Percentiles rank a stretch among this genome's conserved stretches.
Conservation (phyloP, 1,284 basidiomycete species). For the Spongiforma sp. region DNA sequence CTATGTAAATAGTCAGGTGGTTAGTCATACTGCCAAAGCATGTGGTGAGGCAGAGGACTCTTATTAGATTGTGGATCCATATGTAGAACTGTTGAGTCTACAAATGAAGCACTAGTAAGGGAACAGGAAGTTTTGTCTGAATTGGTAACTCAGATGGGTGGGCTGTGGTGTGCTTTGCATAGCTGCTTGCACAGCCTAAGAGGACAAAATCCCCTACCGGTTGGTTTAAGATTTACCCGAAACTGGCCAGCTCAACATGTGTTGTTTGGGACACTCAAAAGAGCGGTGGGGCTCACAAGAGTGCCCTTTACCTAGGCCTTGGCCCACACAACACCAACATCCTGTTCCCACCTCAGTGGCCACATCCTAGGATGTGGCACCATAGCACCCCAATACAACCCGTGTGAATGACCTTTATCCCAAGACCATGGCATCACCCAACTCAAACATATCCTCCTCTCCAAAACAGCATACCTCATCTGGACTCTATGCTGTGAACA, state of each 20-base stretch:
- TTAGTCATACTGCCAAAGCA: not conserved
- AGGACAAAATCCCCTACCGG: constrained; percentile 7
- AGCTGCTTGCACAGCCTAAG: constrained; percentile 1
- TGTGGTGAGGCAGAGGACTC: constrained; percentile 5
- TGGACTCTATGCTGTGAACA: too few relatives aligned
- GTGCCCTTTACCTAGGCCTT: not conserved
- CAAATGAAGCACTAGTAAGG: constrained; percentile 9
- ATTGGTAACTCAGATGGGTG: not conserved
- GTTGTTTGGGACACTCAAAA: constrained; percentile 2
- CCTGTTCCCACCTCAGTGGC: too few relatives aligned
- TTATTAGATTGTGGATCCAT: constrained; percentile 4
- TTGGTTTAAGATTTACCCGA: not conserved
- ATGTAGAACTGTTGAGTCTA: not conserved
- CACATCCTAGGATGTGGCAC: too few relatives aligned
- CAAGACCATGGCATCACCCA: too few relatives aligned
- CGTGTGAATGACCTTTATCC: too few relatives aligned
- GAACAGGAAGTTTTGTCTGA: constrained; percentile 5
- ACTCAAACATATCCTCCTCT: too few relatives aligned
- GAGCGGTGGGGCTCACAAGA: constrained; percentile 3
- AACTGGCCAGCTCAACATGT: constrained; percentile 2
- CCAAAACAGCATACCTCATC: too few relatives aligned
- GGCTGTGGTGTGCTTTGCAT: not conserved
- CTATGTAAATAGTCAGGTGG: too few relatives aligned
- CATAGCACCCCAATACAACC: too few relatives aligned
- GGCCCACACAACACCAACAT: too few relatives aligned